Base-by-base conservation (phyloP, 352 stramenopile genomes). In the Globisporangium paroecandrum region DNA sequence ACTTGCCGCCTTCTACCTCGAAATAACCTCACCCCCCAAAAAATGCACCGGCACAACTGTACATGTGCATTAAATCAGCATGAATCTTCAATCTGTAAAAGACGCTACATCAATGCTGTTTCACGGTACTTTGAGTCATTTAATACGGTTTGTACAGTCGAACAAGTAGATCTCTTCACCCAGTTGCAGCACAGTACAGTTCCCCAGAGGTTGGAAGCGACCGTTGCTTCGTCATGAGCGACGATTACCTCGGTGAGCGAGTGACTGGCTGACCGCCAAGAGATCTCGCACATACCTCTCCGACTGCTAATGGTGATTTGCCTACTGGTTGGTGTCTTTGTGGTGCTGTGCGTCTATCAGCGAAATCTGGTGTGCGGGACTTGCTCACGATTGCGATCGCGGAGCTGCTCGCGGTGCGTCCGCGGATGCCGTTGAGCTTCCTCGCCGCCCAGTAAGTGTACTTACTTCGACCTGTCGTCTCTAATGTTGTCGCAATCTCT, bases 381-480 rank as follows among this genome's bases (percentile, higher is more conserved):
- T 5, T 70, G 47, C 65, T 70, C 46, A 70, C 65, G 5, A 13
- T 32, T 34, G 58, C 65, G 9, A 32, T 66, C 22, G 47, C 65
- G 1, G 58, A 70, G 36, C 36, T 70, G 24, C 58, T 70, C 46
- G 51, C 51, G 1, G 36, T 60, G 24, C 65, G 58, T 4, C 65
- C 65, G 20, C 46, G 65, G 8, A 27, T 62, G 24, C 57, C 65
- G 2, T 15, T 65, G 41, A 65, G 22, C 58, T 70, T 66, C 46
- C 65, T 70, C 24, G 57, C 65, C 24, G 51, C 57, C 9, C 51
- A 70, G 65, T 70, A 56, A 8, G 63, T 68, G 1, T 5, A 25
- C 7, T 9, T 34, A 15, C 24, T 10, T 32, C 29, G 36, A 43
- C 12, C 36, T 43, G 10, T 43, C 25, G 22, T 57, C n/a, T 10